Base-by-base conservation (phyloP, 2,329 filamentous ascomycete genomes). In the Epichloe sibirici region DNA sequence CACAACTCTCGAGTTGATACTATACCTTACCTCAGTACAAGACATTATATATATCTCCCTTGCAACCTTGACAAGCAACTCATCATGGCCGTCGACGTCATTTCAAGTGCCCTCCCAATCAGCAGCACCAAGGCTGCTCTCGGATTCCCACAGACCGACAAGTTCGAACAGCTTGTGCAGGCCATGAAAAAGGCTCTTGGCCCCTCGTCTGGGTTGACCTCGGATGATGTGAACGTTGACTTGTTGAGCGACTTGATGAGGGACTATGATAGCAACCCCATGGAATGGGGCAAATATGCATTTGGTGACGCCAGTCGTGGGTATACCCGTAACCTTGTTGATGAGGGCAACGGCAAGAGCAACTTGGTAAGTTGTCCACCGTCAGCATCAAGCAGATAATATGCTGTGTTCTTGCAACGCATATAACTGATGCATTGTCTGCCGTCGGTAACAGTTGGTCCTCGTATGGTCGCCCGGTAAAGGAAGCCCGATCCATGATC, bases 391-490 rank as follows among this genome's bases (percentile, higher is more conserved):
- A 35, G 13, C 11, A 35, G 23, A 49, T 49, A 23, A 46, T 17
- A 21, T 21, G 31, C 21, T 21, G 12, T 34, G 34, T 28, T 15
- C 15, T 25, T 9, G 34, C 5, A 39, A 15, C 21, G 12, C 43
- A 12, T 7, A 9, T 42, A 34, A 51, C 54, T 53, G 31, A 53
- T 42, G 28, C 9, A 8, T 25, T 25, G 25, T 43, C 15, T 12
- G 42, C 7, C 13, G 34, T 13, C 23, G 7, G 8, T 31, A 66
- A 28, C 25, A 91, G 86, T 79, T 95, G 56, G 81, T 95, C 47
- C 79, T 95, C 42, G 90, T 95, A 40, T 96, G 90, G 90, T 85
- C 83, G 15, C 90, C 90, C 0, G 86, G 86, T 49, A 88, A 88
- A 69, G 80, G 80, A 39, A 91, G 86, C 61, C 84, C 86, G 11